phyloP scores from a whole-genome alignment of 768 basidiomycete genomes.

The Grammothele lineata region DNA sequence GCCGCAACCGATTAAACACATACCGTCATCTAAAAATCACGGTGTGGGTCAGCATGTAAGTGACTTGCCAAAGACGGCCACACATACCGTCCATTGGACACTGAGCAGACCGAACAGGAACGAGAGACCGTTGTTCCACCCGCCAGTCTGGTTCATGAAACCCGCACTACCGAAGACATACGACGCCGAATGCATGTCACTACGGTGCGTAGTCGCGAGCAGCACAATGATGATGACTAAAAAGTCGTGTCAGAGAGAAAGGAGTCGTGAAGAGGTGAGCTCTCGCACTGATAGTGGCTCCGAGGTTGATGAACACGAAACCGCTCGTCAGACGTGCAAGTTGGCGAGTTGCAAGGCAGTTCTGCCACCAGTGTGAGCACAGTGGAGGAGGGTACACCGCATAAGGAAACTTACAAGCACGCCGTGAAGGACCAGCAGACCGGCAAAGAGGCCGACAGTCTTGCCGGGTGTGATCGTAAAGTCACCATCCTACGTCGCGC shows the following conservation, averaged over 20 bases:
- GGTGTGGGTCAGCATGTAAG: neutral
- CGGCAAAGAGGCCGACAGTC: constrained; percentile 74
- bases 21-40: constrained; percentile 52
- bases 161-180: constrained; percentile 79
- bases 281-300: constrained; percentile 42
- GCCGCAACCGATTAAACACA: constrained; percentile 10
- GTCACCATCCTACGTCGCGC: constrained; percentile 39
- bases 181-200: constrained; percentile 74
- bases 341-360: constrained; percentile 69
- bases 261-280: neutral
- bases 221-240: constrained; percentile 85
- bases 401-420: constrained; percentile 44
- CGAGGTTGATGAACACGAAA: constrained; percentile 87
- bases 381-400: too few relatives aligned
- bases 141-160: constrained; percentile 76
- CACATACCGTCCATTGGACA: constrained; percentile 81
- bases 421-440: constrained; percentile 75
- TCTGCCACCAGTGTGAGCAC: constrained; percentile 29
- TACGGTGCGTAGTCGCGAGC: constrained; percentile 64
- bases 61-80: too few relatives aligned
- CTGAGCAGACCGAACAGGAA: constrained; percentile 83
- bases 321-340: constrained; percentile 70
- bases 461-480: constrained; percentile 65
- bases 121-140: constrained; percentile 73
- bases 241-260: neutral